These are phyloP conservation scores for Lindgomyces ingoldianus DNA, from an alignment of 495 filamentous ascomycete genomes.

Conservation along the genomic window DNA sequence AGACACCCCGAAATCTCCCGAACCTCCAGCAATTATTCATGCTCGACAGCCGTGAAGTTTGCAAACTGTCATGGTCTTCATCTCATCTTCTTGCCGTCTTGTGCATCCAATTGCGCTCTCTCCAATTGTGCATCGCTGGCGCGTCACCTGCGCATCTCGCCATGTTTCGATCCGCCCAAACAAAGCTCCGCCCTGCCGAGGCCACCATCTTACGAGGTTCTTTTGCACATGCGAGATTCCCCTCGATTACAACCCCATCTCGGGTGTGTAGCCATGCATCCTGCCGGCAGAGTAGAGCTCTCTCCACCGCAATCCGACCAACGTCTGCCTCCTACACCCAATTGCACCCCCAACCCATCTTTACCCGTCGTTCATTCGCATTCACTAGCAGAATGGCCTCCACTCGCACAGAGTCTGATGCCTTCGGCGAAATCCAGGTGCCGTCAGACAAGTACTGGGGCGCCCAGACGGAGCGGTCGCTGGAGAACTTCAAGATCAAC, in stretches of 20 bases:
- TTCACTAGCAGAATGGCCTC: slow-evolving; percentile 40
- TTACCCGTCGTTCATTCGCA: slow-evolving; percentile 16
- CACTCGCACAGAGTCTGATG: slow-evolving; percentile 86
- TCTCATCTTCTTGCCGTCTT: not conserved
- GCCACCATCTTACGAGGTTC: slow-evolving; percentile 14
- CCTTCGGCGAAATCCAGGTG: slow-evolving; percentile 93
- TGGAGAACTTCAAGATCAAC: slow-evolving; percentile 98
- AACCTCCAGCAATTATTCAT: not conserved
- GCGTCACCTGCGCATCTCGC: not conserved
- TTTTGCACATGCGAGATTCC: slow-evolving; percentile 33
- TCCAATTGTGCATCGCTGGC: not conserved
- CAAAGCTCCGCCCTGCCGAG: slow-evolving; percentile 32
- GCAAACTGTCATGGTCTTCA: not conserved
- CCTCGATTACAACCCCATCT: slow-evolving; percentile 17
- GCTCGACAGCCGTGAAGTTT: not conserved
- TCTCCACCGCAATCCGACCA: slow-evolving; percentile 16
- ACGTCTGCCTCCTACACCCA: not conserved
- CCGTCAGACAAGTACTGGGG: slow-evolving; percentile 97
- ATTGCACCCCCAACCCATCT: not conserved
- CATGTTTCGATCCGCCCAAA: slow-evolving; percentile 33
- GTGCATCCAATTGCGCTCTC: slow-evolving; percentile 17
- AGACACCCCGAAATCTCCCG: not conserved
- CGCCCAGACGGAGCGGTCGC: slow-evolving; percentile 94
- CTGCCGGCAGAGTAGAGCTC: slow-evolving; percentile 4
- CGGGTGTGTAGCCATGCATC: slow-evolving; percentile 3